These are phyloP conservation scores for Metrosideros polymorpha DNA, from an alignment of 441 rosid genomes.

Conservation along the genomic window DNA sequence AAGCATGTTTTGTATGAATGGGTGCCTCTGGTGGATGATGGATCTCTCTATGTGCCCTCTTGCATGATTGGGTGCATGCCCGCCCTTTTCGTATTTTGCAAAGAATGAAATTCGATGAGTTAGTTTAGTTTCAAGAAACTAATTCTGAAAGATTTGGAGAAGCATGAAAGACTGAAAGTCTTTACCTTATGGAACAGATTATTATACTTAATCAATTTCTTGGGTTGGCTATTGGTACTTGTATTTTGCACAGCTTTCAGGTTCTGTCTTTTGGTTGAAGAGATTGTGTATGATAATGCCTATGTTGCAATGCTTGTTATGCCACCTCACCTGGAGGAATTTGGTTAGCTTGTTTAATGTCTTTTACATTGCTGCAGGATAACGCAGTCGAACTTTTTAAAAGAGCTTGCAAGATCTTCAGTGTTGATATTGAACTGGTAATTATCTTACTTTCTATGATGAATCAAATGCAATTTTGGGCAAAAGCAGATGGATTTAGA, in stretches of 20 bases:
- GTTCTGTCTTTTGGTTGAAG: background rate
- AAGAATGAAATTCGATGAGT: background rate
- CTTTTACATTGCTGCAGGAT: conserved; percentile 25
- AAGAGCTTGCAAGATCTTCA: conserved; percentile 78
- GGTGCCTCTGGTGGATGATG: background rate
- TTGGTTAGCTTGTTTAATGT: background rate
- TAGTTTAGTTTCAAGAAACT: background rate
- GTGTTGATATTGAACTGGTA: conserved; percentile 60
- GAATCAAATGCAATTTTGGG: background rate
- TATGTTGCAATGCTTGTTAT: background rate
- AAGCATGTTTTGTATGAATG: background rate
- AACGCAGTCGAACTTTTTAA: conserved; percentile 59
- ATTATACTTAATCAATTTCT: background rate
- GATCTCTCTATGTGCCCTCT: background rate
- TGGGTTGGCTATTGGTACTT: background rate
- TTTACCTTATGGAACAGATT: background rate
- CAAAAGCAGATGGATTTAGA: conserved; percentile 4
- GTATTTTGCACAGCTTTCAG: background rate
- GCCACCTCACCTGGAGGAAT: background rate
- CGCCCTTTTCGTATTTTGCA: background rate
- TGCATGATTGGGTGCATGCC: background rate
- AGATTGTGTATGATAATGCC: background rate
- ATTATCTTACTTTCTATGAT: conserved; percentile 4
- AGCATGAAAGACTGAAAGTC: background rate
- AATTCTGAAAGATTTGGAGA: background rate